Percentiles rank a stretch among this genome's conserved stretches.
Evolutionary conservation across 2,329 filamentous ascomycete species (phyloP).

Genomic region (Ambrosiella xylebori): DNA sequence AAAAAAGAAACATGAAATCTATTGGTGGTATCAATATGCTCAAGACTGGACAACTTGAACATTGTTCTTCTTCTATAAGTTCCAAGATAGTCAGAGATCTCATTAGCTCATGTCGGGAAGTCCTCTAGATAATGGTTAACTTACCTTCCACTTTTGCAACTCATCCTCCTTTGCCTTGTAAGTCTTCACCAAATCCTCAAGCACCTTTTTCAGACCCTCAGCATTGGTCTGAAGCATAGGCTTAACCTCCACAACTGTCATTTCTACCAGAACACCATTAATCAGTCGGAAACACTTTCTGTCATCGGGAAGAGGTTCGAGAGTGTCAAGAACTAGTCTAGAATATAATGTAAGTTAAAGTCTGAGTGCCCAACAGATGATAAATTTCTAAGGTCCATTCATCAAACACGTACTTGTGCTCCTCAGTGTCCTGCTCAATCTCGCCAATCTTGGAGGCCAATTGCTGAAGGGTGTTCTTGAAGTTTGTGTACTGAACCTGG

Average conservation of each 20-base stretch:
- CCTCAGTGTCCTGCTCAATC: conserved; percentile 91
- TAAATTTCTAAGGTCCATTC: background rate
- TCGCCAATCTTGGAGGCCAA: conserved; percentile 94
- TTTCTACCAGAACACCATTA: conserved; percentile 87
- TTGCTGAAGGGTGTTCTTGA: conserved; percentile 66
- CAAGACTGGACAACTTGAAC: conserved; percentile 69
- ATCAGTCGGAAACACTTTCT: conserved; percentile 98
- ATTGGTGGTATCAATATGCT: conserved; percentile 15
- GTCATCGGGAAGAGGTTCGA: conserved; percentile 63
- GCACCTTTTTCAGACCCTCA: conserved; percentile 80
- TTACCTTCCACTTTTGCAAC: conserved; percentile 95
- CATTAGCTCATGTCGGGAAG: background rate
- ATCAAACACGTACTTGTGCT: conserved; percentile 66
- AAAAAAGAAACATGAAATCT: background rate
- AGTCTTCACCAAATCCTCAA: conserved; percentile 89
- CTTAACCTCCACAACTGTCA: conserved; percentile 82
- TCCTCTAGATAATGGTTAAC: conserved; percentile 16
- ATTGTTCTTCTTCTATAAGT: conserved; percentile 67
- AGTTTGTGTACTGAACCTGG: conserved; percentile 63
- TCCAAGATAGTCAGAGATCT: background rate
- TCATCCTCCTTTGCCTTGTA: conserved; percentile 91
- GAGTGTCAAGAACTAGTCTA: conserved; percentile 85
- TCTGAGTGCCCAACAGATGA: background rate
- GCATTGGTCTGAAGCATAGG: conserved; percentile 86
- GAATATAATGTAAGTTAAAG: conserved; percentile 6